Conservation (phyloP, 176 grass and related monocot species). For the Typha latifolia region DNA sequence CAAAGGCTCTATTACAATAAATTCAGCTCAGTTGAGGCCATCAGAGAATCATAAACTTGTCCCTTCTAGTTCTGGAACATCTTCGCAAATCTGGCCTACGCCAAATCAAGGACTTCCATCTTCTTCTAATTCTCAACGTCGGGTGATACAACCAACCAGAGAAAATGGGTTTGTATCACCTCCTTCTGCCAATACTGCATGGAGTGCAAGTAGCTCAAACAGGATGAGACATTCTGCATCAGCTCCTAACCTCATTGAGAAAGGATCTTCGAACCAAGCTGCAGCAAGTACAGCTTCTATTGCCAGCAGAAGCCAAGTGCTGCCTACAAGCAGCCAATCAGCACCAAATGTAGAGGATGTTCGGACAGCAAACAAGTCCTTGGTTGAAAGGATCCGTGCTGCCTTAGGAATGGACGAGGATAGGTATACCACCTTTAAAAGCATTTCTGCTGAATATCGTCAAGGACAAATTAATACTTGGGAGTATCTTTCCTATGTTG, state of each 20-base stretch:
- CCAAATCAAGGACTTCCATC: constrained; percentile 28
- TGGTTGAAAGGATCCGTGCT: constrained; percentile 70
- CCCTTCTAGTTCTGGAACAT: constrained; percentile 24
- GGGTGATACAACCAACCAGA: constrained; percentile 18
- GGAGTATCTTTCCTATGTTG: constrained; percentile 88
- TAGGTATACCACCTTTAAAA: constrained; percentile 68
- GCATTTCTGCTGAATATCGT: constrained; percentile 71
- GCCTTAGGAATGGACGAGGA: constrained; percentile 65
- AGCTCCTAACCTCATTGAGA: constrained; percentile 43
- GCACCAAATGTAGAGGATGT: constrained; percentile 28
- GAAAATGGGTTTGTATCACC: constrained; percentile 31
- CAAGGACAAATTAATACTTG: constrained; percentile 49
- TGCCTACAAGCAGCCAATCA: constrained; percentile 24
- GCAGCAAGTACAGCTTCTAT: constrained; percentile 23
- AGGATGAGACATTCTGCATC: constrained; percentile 52
- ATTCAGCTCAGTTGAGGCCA: constrained; percentile 32
- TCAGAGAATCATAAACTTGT: constrained; percentile 30
- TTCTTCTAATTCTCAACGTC: constrained; percentile 28
- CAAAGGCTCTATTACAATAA: constrained; percentile 42
- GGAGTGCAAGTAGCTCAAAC: constrained; percentile 35
- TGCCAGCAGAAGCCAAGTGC: constrained; percentile 19
- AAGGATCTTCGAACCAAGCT: constrained; percentile 29
- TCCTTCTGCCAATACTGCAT: constrained; percentile 24
- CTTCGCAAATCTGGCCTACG: constrained; percentile 26
- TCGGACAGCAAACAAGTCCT: constrained; percentile 48